A percentile compares a stretch with the other conserved stretches of the same genome.
Evolutionary conservation across 192 early-diverging fungal genomes (phyloP).

Genomic region (Thamnidium elegans): DNA sequence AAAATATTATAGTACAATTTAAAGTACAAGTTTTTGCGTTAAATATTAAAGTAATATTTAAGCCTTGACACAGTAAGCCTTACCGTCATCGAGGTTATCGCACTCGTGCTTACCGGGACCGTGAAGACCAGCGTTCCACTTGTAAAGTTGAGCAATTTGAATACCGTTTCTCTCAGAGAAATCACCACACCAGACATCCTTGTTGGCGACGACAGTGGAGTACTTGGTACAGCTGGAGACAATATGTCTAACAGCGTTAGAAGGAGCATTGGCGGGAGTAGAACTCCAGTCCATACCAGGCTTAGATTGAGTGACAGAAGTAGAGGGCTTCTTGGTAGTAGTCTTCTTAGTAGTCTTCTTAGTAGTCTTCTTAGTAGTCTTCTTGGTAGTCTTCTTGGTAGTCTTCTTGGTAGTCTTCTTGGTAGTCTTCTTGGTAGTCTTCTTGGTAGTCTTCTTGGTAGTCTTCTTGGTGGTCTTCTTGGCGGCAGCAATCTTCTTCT

Average conservation of each 20-base stretch:
- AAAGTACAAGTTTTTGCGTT: not conserved
- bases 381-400: slow-evolving; percentile 17
- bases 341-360: slow-evolving; percentile 13
- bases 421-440: slow-evolving; percentile 13
- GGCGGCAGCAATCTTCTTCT: slow-evolving; percentile 16
- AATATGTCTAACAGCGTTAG: slow-evolving; percentile 27
- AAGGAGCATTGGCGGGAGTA: slow-evolving; percentile 15
- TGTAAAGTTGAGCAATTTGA: slow-evolving; percentile 21
- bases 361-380: slow-evolving; percentile 5
- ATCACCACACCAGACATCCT: slow-evolving; percentile 17
- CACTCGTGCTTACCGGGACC: slow-evolving; percentile 25
- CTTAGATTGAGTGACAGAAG: slow-evolving; percentile 2
- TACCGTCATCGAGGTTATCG: slow-evolving; percentile 36
- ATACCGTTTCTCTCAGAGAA: slow-evolving; percentile 21
- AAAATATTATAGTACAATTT: not conserved
- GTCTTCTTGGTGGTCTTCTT: too few relatives aligned
- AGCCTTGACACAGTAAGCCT: slow-evolving; percentile 33
- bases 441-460: too few relatives aligned
- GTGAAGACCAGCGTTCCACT: slow-evolving; percentile 35
- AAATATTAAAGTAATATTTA: not conserved
- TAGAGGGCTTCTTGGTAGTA: not conserved
- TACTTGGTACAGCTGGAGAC: slow-evolving; percentile 29
- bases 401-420: slow-evolving; percentile 5
- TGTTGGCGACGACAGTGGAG: slow-evolving; percentile 13
- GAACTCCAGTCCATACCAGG: slow-evolving; percentile 13